Evolutionary conservation across 2,329 filamentous ascomycete genomes (phyloP).

Genomic region (Sarocladium oryzae): DNA sequence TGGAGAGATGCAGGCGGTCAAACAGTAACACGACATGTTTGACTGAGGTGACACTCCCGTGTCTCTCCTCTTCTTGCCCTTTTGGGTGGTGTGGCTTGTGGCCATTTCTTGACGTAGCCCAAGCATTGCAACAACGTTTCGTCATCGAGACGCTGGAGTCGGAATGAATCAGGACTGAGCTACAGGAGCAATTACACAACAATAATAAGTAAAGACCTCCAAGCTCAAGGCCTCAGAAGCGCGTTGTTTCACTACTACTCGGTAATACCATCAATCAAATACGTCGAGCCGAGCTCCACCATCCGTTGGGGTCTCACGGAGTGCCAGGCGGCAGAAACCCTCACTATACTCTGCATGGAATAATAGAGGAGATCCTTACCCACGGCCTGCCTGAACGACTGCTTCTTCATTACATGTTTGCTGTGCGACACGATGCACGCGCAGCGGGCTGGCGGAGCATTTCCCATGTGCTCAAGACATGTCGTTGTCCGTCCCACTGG

Average conservation of each 20-base stretch:
- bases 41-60: constrained; percentile 9
- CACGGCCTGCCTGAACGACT: too few relatives aligned
- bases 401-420: neutral
- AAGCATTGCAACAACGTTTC: too few relatives aligned
- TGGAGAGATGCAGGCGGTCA: neutral
- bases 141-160: too few relatives aligned
- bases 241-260: too few relatives aligned
- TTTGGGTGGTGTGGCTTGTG: constrained; percentile 1
- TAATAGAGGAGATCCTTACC: neutral
- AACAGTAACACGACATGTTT: neutral
- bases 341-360: neutral
- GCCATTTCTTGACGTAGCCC: neutral
- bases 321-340: neutral
- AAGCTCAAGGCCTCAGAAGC: too few relatives aligned
- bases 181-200: too few relatives aligned
- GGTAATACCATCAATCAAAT: too few relatives aligned
- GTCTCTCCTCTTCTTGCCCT: constrained; percentile 5
- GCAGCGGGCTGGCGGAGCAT: neutral
- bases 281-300: too few relatives aligned
- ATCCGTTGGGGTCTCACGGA: neutral
- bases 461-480: neutral
- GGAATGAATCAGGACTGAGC: too few relatives aligned
- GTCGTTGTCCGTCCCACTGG: neutral
- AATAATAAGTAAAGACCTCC: too few relatives aligned
- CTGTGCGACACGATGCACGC: too few relatives aligned